Evolutionary conservation across 352 stramenopile species (phyloP).

Genomic region (Thalassiosira mediterranea): DNA sequence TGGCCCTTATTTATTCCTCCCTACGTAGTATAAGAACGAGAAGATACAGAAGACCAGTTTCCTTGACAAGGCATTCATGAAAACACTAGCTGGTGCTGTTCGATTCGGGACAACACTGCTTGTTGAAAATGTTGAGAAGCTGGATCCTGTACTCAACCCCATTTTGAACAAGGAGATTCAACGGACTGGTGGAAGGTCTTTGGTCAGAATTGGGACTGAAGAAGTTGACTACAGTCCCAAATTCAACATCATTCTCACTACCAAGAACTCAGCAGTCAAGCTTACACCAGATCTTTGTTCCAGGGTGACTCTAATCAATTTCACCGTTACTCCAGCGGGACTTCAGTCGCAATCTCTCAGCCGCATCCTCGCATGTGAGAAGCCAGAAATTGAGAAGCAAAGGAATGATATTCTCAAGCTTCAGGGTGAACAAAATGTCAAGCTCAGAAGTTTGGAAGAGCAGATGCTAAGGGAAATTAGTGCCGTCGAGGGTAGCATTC

Average conservation of each 20-base stretch:
- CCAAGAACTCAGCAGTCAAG: slow-evolving; percentile 94
- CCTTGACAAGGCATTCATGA: slow-evolving; percentile 99
- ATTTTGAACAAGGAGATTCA: slow-evolving; percentile 99
- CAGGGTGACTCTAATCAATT: slow-evolving; percentile 99
- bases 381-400: slow-evolving; percentile 97
- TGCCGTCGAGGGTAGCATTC: slow-evolving; percentile 97
- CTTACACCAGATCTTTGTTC: slow-evolving; percentile 99
- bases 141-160: slow-evolving; percentile 99
- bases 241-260: slow-evolving; percentile 99
- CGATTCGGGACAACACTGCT: slow-evolving; percentile 98
- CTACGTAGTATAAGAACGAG: slow-evolving; percentile 88
- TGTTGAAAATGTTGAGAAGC: slow-evolving; percentile 99
- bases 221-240: slow-evolving; percentile 99
- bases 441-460: slow-evolving; percentile 97
- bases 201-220: slow-evolving; percentile 97
- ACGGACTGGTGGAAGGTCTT: slow-evolving; percentile 95
- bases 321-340: slow-evolving; percentile 98
- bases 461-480: slow-evolving; percentile 98
- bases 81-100: slow-evolving; percentile 98
- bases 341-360: slow-evolving; percentile 96
- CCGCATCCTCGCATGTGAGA: slow-evolving; percentile 94
- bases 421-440: slow-evolving; percentile 97
- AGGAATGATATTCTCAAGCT: slow-evolving; percentile 95
- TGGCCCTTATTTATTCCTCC: too few species aligned
- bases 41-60: slow-evolving; percentile 98